Base-by-base conservation (phyloP, 192 early-diverging fungal genomes). In the Entomortierella lignicola region DNA sequence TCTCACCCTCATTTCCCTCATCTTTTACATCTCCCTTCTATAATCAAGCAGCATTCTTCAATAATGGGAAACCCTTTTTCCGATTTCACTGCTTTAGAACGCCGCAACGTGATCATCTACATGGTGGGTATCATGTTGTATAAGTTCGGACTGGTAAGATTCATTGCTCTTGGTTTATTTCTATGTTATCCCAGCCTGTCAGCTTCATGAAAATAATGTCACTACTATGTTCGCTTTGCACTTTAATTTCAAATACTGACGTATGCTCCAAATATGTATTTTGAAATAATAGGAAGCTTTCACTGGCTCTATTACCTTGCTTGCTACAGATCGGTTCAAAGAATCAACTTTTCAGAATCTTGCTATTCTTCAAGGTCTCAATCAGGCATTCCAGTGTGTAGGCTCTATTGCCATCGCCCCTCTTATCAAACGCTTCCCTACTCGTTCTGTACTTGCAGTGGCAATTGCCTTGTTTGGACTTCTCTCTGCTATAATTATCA, bases 111-210 rank as follows among this genome's bases (percentile, higher is more conserved):
- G 42, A 42, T 81, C 51, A 63, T 89, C 50, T 89, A 88, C 62
- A 82, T 89, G 75, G 21, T 60, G n/a, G 87, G 87, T 23, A 89
- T 89, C 69, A 89, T 89, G 87, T 51, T 66, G 60, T 88, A 85
- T 73, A 87, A 87, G 73, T 89, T 89, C 60, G 86, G 72, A 30
- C 65, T 85, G 34, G 87, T 87, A 84, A 54, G 63, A 32, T 1
- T 57, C 18, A 29, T n/a, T 20, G 29, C 30, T 57, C 8, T 29
- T 17, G 5, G 17, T n/a, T n/a, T n/a, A n/a, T n/a, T n/a, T n/a
- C n/a, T n/a, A 11, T 6, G 29, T 6, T 11, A 29, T 29, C 27
- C 54, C 54, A 12, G 29, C 8, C 54, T 29, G 6, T 26, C 27
- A 29, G 21, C 27, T 10, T 55, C 27, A 23, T n/a, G n/a, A n/a